Conservation (phyloP, 805 yeast genomes). For the Yarrowia divulgata region DNA sequence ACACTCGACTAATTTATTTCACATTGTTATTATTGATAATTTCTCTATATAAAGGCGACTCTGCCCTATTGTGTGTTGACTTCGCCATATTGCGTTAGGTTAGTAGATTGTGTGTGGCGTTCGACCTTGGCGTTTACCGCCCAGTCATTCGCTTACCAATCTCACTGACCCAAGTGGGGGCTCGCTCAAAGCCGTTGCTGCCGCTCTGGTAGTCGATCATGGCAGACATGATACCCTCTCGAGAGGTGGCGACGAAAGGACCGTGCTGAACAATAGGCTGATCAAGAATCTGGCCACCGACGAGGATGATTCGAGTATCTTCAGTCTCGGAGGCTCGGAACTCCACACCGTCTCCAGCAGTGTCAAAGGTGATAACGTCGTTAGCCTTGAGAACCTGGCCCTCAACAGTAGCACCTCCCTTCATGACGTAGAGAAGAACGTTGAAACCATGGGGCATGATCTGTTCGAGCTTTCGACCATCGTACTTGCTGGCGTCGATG, state of each 20-base stretch:
- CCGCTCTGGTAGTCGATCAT: conserved; percentile 71
- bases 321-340: conserved; percentile 59
- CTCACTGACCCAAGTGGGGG: conserved; percentile 49
- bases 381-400: conserved; percentile 56
- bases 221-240: conserved; percentile 70
- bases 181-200: conserved; percentile 50
- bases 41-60: not conserved
- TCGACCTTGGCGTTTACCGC: not conserved
- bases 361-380: conserved; percentile 67
- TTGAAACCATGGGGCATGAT: conserved; percentile 66
- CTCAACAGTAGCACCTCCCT: conserved; percentile 63
- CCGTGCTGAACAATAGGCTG: conserved; percentile 87
- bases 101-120: not conserved
- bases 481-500: conserved; percentile 53
- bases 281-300: conserved; percentile 76
- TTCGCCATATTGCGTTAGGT: not conserved
- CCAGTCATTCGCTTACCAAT: conserved; percentile 45
- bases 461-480: conserved; percentile 71
- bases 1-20: conserved; percentile 1
- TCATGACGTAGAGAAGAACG: conserved; percentile 70
- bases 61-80: not conserved
- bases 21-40: not conserved
- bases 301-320: conserved; percentile 64
- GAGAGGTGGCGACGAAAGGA: conserved; percentile 82
- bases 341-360: conserved; percentile 67